phyloP scores from a whole-genome alignment of 306 rosid species.

The Biancaea sappan region DNA sequence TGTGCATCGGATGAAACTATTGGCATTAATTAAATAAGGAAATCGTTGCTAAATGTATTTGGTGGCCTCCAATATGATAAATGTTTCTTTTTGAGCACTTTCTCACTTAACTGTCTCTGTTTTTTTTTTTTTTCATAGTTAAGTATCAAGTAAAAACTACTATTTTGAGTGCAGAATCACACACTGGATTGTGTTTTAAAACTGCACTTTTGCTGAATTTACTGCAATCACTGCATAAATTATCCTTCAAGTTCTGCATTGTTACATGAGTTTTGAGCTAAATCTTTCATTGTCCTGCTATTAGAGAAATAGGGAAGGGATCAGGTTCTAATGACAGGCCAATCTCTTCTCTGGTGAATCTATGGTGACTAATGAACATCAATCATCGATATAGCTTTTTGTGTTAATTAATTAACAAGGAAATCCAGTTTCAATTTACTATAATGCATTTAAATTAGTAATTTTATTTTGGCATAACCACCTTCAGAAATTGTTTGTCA shows the following conservation, averaged over 20 bases:
- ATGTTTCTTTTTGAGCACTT: not conserved
- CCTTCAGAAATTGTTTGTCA: not conserved
- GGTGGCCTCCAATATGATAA: not conserved
- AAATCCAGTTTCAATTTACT: not conserved
- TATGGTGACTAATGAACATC: not conserved
- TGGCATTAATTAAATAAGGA: not conserved
- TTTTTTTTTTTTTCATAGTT: too few species aligned
- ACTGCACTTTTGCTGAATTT: not conserved
- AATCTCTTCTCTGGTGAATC: slow-evolving; percentile 10
- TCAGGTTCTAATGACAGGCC: not conserved
- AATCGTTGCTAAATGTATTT: not conserved
- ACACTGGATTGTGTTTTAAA: not conserved
- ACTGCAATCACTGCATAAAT: not conserved
- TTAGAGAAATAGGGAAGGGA: too few species aligned
- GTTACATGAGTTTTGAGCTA: not conserved
- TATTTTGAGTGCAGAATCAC: not conserved
- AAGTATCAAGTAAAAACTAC: too few species aligned
- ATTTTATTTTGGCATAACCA: not conserved
- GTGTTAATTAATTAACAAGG: not conserved
- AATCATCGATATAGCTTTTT: not conserved
- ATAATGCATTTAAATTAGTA: not conserved
- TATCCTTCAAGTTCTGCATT: slow-evolving; percentile 17
- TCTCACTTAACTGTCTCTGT: not conserved
- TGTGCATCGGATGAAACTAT: not conserved
- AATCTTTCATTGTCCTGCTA: slow-evolving; percentile 12